phyloP scores from a whole-genome alignment of 164 flowering plant genomes.

The Stephania cephalantha region DNA sequence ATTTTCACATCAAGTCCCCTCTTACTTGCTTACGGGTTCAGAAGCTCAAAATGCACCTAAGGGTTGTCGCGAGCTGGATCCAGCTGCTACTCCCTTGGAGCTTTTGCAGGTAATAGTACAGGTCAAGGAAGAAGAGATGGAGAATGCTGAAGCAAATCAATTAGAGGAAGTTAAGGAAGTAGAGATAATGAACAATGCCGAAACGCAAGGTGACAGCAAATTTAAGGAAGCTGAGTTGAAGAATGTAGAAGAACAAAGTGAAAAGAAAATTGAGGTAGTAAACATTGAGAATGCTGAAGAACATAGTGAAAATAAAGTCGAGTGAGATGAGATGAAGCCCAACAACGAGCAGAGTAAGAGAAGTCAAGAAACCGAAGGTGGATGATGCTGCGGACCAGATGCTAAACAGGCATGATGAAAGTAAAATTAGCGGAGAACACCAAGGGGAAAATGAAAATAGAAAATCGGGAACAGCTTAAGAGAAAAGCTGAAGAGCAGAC shows the following conservation, averaged over 20 bases:
- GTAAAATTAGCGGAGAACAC: slow-evolving; percentile 2
- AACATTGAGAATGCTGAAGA: not conserved
- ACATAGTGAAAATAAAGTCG: too few species aligned
- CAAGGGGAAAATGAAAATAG: not conserved
- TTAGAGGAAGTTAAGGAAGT: slow-evolving; percentile 9
- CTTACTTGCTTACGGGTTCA: slow-evolving; percentile 57
- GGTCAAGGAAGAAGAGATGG: slow-evolving; percentile 35
- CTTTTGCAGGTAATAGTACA: slow-evolving; percentile 51
- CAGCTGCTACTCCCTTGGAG: slow-evolving; percentile 69
- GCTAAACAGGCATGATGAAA: not conserved
- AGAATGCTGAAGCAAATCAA: slow-evolving; percentile 13
- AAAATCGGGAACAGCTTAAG: not conserved
- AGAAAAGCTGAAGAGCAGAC: slow-evolving; percentile 1
- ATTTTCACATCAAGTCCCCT: slow-evolving; percentile 75
- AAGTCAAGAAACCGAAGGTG: slow-evolving; percentile 1
- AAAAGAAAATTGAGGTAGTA: slow-evolving; percentile 6
- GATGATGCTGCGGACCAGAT: slow-evolving; percentile 8
- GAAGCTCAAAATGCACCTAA: slow-evolving; percentile 58
- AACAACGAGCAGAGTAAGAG: not conserved
- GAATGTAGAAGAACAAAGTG: slow-evolving; percentile 1
- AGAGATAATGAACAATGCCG: slow-evolving; percentile 9
- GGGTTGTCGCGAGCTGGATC: slow-evolving; percentile 74
- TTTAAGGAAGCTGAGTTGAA: slow-evolving; percentile 11
- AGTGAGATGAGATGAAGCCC: too few species aligned
- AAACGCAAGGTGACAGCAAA: not conserved